Evolutionary conservation across 2,329 filamentous ascomycete genomes (phyloP).

Genomic region (Hirsutella minnesotensis): DNA sequence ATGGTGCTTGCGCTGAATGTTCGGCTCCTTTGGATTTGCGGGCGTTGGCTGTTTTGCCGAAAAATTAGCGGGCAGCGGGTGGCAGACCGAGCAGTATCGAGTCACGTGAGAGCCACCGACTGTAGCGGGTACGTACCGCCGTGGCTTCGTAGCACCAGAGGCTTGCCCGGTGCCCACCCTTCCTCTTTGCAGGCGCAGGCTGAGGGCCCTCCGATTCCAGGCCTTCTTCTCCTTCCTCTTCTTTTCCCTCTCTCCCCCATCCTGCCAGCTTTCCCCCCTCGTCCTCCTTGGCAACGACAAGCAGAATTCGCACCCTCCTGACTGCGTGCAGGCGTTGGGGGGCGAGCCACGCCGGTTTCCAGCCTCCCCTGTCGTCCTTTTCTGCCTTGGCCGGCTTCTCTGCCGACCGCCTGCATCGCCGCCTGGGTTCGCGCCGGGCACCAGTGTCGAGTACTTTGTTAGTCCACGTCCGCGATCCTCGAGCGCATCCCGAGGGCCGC

Average conservation of each 20-base stretch:
- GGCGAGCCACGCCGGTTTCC: constrained; percentile 15
- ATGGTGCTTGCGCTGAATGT: constrained; percentile 1
- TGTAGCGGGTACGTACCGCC: constrained; percentile 1
- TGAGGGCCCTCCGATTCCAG: constrained; percentile 8
- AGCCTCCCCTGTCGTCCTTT: background rate
- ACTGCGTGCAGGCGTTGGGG: constrained; percentile 18
- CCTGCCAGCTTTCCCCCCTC: background rate
- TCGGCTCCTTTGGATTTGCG: constrained; percentile 19
- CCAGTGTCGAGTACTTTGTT: background rate
- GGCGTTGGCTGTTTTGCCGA: constrained; percentile 26
- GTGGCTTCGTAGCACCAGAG: too few relatives aligned
- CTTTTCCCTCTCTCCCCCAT: constrained; percentile 14
- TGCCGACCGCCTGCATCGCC: background rate
- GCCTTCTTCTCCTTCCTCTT: constrained; percentile 4
- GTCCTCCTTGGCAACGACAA: too few relatives aligned
- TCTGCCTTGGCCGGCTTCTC: too few relatives aligned
- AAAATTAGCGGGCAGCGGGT: constrained; percentile 21
- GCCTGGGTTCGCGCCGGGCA: background rate
- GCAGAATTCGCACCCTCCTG: too few relatives aligned
- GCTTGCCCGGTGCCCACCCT: too few relatives aligned
- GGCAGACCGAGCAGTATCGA: too few relatives aligned
- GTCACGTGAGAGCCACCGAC: constrained; percentile 17
- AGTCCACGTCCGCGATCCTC: constrained; percentile 3
- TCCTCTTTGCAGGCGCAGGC: constrained; percentile 4
- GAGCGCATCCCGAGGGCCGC: background rate